Evolutionary conservation across 164 flowering plant genomes (phyloP), one percentile per base, ranked within the genome.

Genomic region (Stephania japonica): DNA sequence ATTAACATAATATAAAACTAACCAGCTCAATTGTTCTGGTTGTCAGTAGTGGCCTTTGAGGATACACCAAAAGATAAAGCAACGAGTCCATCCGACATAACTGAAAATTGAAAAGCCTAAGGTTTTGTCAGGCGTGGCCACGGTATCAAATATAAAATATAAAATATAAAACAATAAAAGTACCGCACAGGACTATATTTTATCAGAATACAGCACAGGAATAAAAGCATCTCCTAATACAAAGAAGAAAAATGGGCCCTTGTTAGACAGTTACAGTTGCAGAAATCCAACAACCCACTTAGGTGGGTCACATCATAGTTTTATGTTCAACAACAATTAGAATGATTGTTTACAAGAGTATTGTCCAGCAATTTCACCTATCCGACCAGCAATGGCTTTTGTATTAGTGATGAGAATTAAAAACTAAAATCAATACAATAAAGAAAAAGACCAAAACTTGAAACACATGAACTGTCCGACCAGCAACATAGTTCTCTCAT

Each of bases 21-120:
- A 95, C 99, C 95, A 96, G 86, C 82, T 96, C 98, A 71, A 96
- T 96, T 56, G 98, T 90, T 79, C 81, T 88, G 75, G 99, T 93
- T 67, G 99, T 93, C 81, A 96, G 78, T 65, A 96, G 77, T 68
- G 99, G 99, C 61, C 97, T 84, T 73, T 96, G 99, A 70, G 99
- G 99, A 84, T 96, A 92, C 73, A 96, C 99, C 80, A 96, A 76
- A 12, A 96, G 85, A 78, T 95, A 95, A 53, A 93, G 88, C 50
- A 96, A 77, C 43, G 91, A 75, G 83, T 96, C 99, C 95, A 91
- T 90, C 73, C 99, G 90, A 71, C 69, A 23, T 32, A 93, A 78
- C 98, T 92, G 77, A 79, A 84, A 63, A 72, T 77, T 42, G 23
- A 83, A 62, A 18, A 68, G 21, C 19, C n/a, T 14, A 56, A 19